Base-by-base conservation (phyloP, 306 rosid species). In the Vigna radiata region DNA sequence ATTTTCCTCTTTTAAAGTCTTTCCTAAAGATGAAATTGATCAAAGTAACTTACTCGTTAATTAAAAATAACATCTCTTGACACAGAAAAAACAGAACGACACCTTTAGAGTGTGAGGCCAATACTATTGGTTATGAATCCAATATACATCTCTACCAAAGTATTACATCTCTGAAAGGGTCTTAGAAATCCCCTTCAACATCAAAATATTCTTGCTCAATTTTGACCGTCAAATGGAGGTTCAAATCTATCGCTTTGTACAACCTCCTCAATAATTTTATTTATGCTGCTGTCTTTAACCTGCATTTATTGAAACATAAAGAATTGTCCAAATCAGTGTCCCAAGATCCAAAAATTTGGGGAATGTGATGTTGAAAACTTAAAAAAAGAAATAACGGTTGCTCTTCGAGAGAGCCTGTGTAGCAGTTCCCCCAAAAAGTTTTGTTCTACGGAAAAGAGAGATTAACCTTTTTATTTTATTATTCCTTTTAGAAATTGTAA, bases 281-380 rank as follows among this genome's bases (percentile, higher is more conserved):
- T 93, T 46, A 93, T 68, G 56, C 55, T 54, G 83, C 82, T 87
- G 61, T 83, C 90, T 72, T 83, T 89, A 8, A 82, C 88, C 97
- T 89, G 82, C 79, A 76, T 33, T 78, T 64, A 41, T 39, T 72
- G 61, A 55, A 72, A 73, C 43, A 48, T 36, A 61, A 43, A 17
- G 21, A 61, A 77, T 48, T 8, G 46, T 41, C 12, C 46, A 69
- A 46, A 15, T 81, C 6, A 6, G 47, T 27, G 37, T 17, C 11
- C 21, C 17, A 77, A 75, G 16, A 27, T 61, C 17, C 4, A 6
- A 29, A 68, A 43, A 52, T 8, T 58, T 9, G 6, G 48, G 53
- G 16, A 70, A 4, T 14, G 12, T 41, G 2, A 43, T 12, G 31
- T 23, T 55, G 49, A 68, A 77, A 43, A 65, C n/a, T 39, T 65